Evolutionary conservation across 2,329 filamentous ascomycete species (phyloP).

Genomic region (Geosmithia morbida): DNA sequence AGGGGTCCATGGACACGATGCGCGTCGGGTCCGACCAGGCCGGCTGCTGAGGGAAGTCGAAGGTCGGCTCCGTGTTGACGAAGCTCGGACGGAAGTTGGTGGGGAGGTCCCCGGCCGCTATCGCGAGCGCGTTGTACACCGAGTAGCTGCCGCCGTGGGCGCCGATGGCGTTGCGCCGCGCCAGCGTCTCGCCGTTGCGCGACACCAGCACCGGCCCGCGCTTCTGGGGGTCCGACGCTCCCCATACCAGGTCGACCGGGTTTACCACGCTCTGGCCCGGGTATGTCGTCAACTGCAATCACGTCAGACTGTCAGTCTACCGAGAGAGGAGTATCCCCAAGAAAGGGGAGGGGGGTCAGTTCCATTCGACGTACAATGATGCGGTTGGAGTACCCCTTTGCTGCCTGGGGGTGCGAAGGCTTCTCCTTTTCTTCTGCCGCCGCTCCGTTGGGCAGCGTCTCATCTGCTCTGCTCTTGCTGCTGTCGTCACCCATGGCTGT

Average conservation of each 20-base stretch:
- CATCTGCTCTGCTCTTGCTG: neutral
- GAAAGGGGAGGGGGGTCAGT: constrained; percentile 74
- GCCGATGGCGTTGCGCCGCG: constrained; percentile 60
- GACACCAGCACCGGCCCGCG: constrained; percentile 85
- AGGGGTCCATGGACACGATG: constrained; percentile 97
- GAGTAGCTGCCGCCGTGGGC: constrained; percentile 72
- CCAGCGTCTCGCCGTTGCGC: constrained; percentile 58
- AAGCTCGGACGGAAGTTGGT: constrained; percentile 34
- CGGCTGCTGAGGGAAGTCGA: constrained; percentile 72
- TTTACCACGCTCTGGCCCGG: constrained; percentile 90
- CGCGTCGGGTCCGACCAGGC: constrained; percentile 84
- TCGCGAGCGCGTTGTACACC: constrained; percentile 85
- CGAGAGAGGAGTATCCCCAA: too few relatives aligned
- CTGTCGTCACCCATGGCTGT: too few relatives aligned
- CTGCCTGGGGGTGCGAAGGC: constrained; percentile 22
- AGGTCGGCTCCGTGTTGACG: constrained; percentile 78
- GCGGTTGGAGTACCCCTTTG: neutral
- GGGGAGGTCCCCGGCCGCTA: constrained; percentile 72
- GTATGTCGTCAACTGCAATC: constrained; percentile 46
- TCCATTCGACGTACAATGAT: constrained; percentile 23
- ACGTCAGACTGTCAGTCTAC: too few relatives aligned
- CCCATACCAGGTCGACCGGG: constrained; percentile 81
- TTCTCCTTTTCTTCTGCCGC: constrained; percentile 18
- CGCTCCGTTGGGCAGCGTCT: constrained; percentile 62
- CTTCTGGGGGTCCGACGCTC: constrained; percentile 55